Conservation (phyloP, 179 eudicot species). For the Silene coronaria region DNA sequence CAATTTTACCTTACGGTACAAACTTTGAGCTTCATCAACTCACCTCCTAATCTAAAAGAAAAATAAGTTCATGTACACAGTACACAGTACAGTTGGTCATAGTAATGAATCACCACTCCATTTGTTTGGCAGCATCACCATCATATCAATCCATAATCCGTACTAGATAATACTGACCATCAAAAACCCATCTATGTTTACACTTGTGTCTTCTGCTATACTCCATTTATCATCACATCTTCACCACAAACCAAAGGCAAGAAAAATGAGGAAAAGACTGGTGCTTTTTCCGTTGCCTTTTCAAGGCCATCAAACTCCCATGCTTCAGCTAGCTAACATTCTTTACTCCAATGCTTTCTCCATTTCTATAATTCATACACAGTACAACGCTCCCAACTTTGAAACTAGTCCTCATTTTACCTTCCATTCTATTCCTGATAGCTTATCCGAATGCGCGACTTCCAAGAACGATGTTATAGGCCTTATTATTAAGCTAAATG, state of each 20-base stretch:
- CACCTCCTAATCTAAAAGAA: no score
- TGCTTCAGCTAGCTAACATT: constrained; percentile 22
- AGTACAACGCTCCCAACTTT: constrained; percentile 14
- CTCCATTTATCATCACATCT: neutral
- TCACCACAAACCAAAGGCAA: neutral
- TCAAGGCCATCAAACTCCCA: constrained; percentile 18
- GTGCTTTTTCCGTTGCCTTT: constrained; percentile 8
- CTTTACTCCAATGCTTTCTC: constrained; percentile 24
- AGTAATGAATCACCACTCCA: no score
- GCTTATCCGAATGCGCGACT: constrained; percentile 7
- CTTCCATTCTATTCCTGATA: neutral
- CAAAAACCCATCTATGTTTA: neutral
- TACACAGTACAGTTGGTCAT: no score
- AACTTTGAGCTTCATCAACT: no score
- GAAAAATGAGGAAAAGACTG: neutral
- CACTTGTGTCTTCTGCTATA: neutral
- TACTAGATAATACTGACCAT: no score
- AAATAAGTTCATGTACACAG: no score
- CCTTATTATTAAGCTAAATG: neutral
- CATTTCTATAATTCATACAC: constrained; percentile 18
- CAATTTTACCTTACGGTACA: no score
- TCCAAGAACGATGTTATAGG: constrained; percentile 1
- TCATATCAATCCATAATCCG: neutral
- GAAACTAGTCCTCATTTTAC: constrained; percentile 17
- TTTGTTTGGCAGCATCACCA: neutral